These are phyloP conservation scores for Dioscorea alata DNA, from an alignment of 106 monocot species.

Conservation along the genomic window DNA sequence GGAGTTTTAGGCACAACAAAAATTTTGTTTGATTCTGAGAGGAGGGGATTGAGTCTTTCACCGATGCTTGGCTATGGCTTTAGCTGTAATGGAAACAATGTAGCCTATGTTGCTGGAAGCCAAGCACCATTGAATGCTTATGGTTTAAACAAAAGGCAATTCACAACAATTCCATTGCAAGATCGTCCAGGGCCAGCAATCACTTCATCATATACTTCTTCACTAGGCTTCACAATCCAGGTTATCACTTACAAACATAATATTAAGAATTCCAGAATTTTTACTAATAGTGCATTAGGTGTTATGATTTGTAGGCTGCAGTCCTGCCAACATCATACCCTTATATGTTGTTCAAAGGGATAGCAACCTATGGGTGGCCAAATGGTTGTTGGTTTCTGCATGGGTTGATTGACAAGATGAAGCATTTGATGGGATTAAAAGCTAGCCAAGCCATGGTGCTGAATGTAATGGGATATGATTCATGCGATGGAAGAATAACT, in stretches of 20 bases:
- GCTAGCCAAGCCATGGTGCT: conserved; percentile 19
- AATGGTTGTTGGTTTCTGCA: conserved; percentile 27
- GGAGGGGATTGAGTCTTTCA: conserved; percentile 11
- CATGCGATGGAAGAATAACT: conserved; percentile 22
- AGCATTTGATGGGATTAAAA: conserved; percentile 19
- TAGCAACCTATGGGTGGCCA: conserved; percentile 32
- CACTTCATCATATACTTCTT: conserved; percentile 34
- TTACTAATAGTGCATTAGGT: background rate
- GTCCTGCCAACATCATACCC: conserved; percentile 32
- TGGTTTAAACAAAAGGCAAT: conserved; percentile 23
- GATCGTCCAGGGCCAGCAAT: conserved; percentile 34
- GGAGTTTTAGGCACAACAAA: conserved; percentile 32
- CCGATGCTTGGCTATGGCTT: conserved; percentile 22
- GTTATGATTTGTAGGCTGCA: conserved; percentile 18
- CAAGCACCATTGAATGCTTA: conserved; percentile 27
- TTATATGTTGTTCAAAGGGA: conserved; percentile 36
- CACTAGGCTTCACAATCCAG: conserved; percentile 38
- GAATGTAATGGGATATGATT: conserved; percentile 32
- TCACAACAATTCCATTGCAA: conserved; percentile 19
- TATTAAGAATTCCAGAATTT: too few relatives aligned
- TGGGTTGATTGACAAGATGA: conserved; percentile 28
- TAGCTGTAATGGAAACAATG: conserved; percentile 37
- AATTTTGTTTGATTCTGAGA: conserved; percentile 9
- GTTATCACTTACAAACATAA: background rate
- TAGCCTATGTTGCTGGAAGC: conserved; percentile 37